Conservation (phyloP, 345 rosid species). For the Sisymbrium altissimum region DNA sequence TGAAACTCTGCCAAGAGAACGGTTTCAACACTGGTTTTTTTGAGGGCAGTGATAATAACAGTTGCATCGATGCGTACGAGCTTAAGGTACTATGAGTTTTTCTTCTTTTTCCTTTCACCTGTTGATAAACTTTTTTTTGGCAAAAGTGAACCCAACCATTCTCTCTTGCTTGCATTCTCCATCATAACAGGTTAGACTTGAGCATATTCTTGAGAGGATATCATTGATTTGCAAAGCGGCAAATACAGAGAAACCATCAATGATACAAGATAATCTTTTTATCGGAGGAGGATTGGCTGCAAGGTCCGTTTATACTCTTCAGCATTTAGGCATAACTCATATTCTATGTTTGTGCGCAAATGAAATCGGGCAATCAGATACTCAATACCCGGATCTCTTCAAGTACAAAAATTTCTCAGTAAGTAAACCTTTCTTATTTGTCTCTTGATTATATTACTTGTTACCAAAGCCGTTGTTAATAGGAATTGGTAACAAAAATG, state of each 20-base stretch:
- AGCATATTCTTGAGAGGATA: slow-evolving; percentile 96
- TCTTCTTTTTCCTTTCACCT: not conserved
- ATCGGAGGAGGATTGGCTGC: slow-evolving; percentile 97
- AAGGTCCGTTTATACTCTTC: slow-evolving; percentile 75
- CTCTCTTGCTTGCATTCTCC: slow-evolving; percentile 8
- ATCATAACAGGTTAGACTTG: slow-evolving; percentile 77
- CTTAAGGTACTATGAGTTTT: slow-evolving; percentile 57
- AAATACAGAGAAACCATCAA: slow-evolving; percentile 90
- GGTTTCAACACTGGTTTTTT: slow-evolving; percentile 91
- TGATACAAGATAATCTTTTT: slow-evolving; percentile 61
- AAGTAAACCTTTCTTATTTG: slow-evolving; percentile 33
- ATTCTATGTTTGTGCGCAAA: slow-evolving; percentile 88
- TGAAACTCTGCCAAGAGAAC: slow-evolving; percentile 92
- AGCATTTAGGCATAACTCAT: slow-evolving; percentile 76
- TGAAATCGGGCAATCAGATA: slow-evolving; percentile 96
- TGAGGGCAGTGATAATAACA: slow-evolving; percentile 81
- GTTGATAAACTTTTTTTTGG: slow-evolving; percentile 2
- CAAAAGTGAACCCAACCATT: not conserved
- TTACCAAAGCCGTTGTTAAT: not conserved
- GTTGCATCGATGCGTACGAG: slow-evolving; percentile 90
- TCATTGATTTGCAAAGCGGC: slow-evolving; percentile 90
- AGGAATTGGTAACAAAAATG: not conserved
- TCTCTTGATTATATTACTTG: not conserved
- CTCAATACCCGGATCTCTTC: slow-evolving; percentile 76
- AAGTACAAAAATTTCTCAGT: slow-evolving; percentile 84